Conservation (phyloP, 495 filamentous ascomycete species). For the Hypoxylon crocopeplum region DNA sequence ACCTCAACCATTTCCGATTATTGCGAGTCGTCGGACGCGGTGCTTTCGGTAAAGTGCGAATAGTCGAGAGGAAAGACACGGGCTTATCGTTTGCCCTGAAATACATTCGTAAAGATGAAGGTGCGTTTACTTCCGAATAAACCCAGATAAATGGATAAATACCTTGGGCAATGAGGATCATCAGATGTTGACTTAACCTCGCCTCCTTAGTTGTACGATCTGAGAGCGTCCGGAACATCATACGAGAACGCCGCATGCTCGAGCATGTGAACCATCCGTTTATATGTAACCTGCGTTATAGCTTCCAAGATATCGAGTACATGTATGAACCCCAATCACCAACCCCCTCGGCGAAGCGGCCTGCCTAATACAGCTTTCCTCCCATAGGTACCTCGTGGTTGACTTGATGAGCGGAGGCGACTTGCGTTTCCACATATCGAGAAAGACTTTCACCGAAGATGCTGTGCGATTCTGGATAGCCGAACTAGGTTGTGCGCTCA, state of each 20-base stretch:
- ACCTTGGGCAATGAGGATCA: conserved; percentile 2
- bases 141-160: background rate
- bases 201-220: conserved; percentile 80
- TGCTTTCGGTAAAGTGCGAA: conserved; percentile 97
- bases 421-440: conserved; percentile 95
- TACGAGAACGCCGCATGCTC: conserved; percentile 95
- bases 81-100: conserved; percentile 91
- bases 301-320: conserved; percentile 99
- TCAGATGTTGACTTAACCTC: conserved; percentile 11
- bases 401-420: conserved; percentile 99
- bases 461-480: conserved; percentile 97
- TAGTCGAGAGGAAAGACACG: conserved; percentile 97
- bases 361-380: conserved; percentile 22
- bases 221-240: conserved; percentile 97
- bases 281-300: conserved; percentile 97
- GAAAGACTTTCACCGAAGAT: conserved; percentile 97
- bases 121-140: conserved; percentile 55
- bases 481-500: conserved; percentile 88
- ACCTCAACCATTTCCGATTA: conserved; percentile 96
- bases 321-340: conserved; percentile 66
- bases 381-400: conserved; percentile 90
- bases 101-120: conserved; percentile 99
- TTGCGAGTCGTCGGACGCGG: conserved; percentile 96
- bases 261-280: conserved; percentile 98
- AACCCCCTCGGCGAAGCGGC: background rate